These are phyloP conservation scores for Termitomyces sp. DNA, from an alignment of 768 basidiomycete species.

Conservation along the genomic window DNA sequence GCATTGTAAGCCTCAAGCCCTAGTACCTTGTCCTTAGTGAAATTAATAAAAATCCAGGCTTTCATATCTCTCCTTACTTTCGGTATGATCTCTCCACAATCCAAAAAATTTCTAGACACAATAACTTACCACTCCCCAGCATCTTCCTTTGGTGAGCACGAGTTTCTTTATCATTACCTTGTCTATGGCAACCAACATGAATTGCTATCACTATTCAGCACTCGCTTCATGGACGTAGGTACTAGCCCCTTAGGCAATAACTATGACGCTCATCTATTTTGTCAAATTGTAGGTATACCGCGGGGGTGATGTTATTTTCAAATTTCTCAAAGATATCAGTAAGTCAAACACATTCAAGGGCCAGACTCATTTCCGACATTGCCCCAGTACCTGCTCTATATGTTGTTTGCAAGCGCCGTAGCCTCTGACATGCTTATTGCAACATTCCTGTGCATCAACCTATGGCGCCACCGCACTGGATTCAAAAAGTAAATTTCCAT, in stretches of 20 bases:
- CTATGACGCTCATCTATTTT: background rate
- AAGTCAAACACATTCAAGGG: no score
- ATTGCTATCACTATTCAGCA: background rate
- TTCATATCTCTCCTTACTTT: background rate
- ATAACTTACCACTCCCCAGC: background rate
- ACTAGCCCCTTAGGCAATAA: no score
- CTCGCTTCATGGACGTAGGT: background rate
- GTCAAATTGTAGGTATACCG: no score
- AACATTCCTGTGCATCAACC: background rate
- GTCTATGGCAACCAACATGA: background rate
- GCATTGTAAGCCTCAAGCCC: background rate
- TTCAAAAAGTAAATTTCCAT: background rate
- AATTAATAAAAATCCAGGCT: background rate
- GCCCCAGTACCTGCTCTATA: background rate
- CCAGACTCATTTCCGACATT: background rate
- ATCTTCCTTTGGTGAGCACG: background rate
- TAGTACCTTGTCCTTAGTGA: background rate
- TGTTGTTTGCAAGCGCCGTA: background rate
- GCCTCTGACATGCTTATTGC: background rate
- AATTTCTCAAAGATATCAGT: background rate
- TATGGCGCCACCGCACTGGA: background rate
- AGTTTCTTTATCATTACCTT: background rate
- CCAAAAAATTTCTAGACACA: no score
- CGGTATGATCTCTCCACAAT: background rate
- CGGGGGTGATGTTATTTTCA: no score